Evolutionary conservation across 345 rosid species (phyloP), one percentile per base, ranked within the genome.

Genomic region (Salix dunnii): DNA sequence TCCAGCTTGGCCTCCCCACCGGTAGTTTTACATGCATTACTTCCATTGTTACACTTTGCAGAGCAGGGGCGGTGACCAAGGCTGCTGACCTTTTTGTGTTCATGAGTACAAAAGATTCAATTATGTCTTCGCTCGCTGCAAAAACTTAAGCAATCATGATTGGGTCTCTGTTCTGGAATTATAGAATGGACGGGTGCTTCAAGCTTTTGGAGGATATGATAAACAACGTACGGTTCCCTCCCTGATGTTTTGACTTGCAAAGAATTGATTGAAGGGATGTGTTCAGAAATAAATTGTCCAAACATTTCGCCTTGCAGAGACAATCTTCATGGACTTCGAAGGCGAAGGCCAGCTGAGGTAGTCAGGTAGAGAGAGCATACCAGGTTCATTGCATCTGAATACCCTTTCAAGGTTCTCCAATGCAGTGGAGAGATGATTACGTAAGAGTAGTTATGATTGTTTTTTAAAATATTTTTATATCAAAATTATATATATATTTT

Each of bases 231-330:
- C 36, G 98, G 97, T 65, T 93, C 95, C 72, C 92, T 96, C 67
- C 99, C 98, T 21, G 98, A 96, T 84, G 97, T 93, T 74, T 85
- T 97, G 18, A 96, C 99, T 1, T 93, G 85, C 81, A 88, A 91
- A 83, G 95, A 92, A 48, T 73, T 93, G 67, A 85, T 93, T 9
- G 94, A 91, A 84, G 99, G 97, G 71, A 91, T 91, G 92, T 93
- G 89, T 82, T 74, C 74, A 60, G 89, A 90, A 33, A 5, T 33
- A 33, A 33, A 33, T 33, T 33, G 36, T 33, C 36, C 36, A 33
- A 33, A 33, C 36, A 33, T 33, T 5, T 33, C 36, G 36, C 36
- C 36, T 4, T 33, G 36, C 36, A 33, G 36, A 33, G 36, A 33
- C 36, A 33, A 5, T 33, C 36, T 33, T 33, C 36, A 33, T 33